Conservation (phyloP, 345 rosid genomes). For the Eucalyptus cloeziana region DNA sequence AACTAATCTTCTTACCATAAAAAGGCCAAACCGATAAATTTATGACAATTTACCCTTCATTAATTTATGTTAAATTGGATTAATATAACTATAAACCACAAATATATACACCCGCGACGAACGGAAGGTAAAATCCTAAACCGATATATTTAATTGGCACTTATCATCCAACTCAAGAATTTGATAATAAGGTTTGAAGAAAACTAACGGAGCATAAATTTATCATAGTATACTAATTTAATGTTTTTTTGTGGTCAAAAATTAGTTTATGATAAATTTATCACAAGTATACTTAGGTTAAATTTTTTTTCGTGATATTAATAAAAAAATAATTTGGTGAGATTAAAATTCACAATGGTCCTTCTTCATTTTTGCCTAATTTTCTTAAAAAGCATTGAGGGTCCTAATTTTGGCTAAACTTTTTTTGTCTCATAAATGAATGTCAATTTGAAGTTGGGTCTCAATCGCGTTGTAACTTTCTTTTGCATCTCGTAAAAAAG, state of each 20-base stretch:
- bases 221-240: too few species aligned
- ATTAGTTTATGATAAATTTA: background rate
- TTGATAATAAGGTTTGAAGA: too few species aligned
- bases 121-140: too few species aligned
- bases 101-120: rapidly evolving
- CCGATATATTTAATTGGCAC: rapidly evolving
- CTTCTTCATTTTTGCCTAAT: background rate
- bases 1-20: too few species aligned
- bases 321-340: too few species aligned
- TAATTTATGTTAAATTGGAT: too few species aligned
- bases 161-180: rapidly evolving
- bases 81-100: too few species aligned
- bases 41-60: too few species aligned
- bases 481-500: background rate
- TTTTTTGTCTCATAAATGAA: background rate
- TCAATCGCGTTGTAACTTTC: rapidly evolving
- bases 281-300: rapidly evolving
- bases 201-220: too few species aligned
- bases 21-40: too few species aligned
- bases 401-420: background rate
- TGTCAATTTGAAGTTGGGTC: background rate
- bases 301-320: too few species aligned
- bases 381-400: background rate
- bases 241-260: too few species aligned
- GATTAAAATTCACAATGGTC: background rate